Conservation (phyloP, 371 early-diverging fungal species). For the Mucor velutinosus region DNA sequence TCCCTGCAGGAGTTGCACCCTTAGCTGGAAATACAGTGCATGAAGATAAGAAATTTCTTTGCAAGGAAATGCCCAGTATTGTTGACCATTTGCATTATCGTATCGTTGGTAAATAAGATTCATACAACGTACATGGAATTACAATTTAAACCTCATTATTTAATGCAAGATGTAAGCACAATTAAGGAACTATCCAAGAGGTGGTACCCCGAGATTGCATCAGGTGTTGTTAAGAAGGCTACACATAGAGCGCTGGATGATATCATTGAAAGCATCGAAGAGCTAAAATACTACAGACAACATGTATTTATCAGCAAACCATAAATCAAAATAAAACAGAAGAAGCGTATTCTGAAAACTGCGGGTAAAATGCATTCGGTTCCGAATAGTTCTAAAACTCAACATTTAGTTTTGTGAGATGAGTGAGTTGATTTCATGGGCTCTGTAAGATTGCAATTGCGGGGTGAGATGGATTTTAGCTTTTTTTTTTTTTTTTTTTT, state of each 20-base stretch:
- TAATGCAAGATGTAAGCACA: slow-evolving; percentile 80
- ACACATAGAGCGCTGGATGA: slow-evolving; percentile 87
- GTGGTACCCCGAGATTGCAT: slow-evolving; percentile 65
- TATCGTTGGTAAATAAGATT: slow-evolving; percentile 58
- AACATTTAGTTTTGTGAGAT: neutral
- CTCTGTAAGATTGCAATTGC: neutral
- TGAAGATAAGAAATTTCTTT: slow-evolving; percentile 83
- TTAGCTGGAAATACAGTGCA: slow-evolving; percentile 96
- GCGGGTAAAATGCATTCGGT: slow-evolving; percentile 1
- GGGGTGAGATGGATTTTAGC: neutral
- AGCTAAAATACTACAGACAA: slow-evolving; percentile 75
- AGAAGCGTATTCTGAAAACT: slow-evolving; percentile 11
- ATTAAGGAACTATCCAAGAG: slow-evolving; percentile 85
- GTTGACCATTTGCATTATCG: slow-evolving; percentile 86
- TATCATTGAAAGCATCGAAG: slow-evolving; percentile 88
- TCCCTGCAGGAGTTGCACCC: slow-evolving; percentile 65
- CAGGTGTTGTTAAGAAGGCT: slow-evolving; percentile 58
- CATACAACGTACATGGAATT: neutral
- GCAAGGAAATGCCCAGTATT: slow-evolving; percentile 80
- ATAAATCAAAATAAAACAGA: slow-evolving; percentile 35
- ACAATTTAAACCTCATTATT: neutral
- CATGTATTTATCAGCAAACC: slow-evolving; percentile 45
- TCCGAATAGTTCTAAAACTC: neutral
- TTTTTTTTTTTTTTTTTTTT: neutral
- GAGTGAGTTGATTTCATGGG: neutral